phyloP scores from a whole-genome alignment of 2,329 filamentous ascomycete genomes.

The Metarhizium humberi region DNA sequence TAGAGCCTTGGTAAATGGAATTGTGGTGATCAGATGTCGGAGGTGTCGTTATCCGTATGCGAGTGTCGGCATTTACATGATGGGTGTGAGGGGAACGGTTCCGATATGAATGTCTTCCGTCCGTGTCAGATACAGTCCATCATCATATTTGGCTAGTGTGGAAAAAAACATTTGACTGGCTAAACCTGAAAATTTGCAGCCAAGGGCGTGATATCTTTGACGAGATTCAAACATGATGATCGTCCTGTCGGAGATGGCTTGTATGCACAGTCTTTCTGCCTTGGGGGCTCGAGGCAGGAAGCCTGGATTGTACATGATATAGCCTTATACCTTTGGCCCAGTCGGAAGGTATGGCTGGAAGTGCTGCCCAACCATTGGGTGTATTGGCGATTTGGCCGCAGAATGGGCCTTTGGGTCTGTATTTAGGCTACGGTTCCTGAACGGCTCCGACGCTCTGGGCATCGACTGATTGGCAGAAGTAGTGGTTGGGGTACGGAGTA shows the following conservation, averaged over 20 bases:
- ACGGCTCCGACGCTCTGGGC: not conserved
- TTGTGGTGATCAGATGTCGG: not conserved
- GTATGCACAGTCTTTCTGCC: not conserved
- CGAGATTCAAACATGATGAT: not conserved
- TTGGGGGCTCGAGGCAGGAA: not conserved
- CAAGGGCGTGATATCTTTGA: not conserved
- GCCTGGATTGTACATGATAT: not conserved
- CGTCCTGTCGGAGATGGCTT: not conserved
- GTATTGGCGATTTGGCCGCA: constrained; percentile 5
- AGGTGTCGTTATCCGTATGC: not conserved
- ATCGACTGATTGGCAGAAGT: not conserved
- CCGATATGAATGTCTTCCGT: not conserved
- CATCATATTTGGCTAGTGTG: not conserved
- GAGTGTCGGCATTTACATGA: not conserved
- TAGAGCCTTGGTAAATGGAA: not conserved
- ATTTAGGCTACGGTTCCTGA: constrained; percentile 8
- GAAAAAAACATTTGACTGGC: not conserved
- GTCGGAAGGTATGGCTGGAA: constrained; percentile 1
- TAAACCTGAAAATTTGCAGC: not conserved
- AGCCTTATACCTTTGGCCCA: not conserved
- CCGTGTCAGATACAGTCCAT: not conserved
- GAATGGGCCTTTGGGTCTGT: constrained; percentile 4
- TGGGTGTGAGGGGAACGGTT: not conserved
- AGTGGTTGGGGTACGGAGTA: not conserved
- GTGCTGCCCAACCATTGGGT: constrained; percentile 7